Evolutionary conservation across 2,329 filamentous ascomycete genomes (phyloP).

Genomic region (Fusarium pseudocircinatum): DNA sequence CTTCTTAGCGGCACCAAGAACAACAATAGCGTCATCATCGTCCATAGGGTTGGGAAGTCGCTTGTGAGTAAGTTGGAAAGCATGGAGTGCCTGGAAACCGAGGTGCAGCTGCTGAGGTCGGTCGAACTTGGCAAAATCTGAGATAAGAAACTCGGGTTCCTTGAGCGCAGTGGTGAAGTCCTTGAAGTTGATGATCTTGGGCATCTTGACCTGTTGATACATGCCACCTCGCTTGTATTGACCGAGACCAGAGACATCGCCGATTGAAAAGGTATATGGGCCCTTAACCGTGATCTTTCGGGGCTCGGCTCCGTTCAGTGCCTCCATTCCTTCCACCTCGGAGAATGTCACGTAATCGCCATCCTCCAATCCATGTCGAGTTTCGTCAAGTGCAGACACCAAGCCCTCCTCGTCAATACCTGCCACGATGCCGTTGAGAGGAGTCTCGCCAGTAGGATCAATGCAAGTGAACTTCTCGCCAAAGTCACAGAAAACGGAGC

Average conservation of each 20-base stretch:
- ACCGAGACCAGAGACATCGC: conserved; percentile 87
- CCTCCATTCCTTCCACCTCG: conserved; percentile 92
- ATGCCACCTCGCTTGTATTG: conserved; percentile 89
- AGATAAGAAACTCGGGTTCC: conserved; percentile 88
- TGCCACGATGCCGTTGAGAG: conserved; percentile 87
- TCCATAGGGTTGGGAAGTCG: conserved; percentile 85
- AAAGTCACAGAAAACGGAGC: conserved; percentile 96
- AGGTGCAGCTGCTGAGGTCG: conserved; percentile 91
- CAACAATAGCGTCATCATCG: conserved; percentile 80
- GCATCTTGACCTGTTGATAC: conserved; percentile 98
- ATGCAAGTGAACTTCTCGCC: conserved; percentile 91
- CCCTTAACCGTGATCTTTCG: conserved; percentile 94
- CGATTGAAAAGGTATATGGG: conserved; percentile 97
- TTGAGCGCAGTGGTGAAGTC: conserved; percentile 79
- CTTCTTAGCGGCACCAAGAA: conserved; percentile 78
- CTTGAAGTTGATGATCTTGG: conserved; percentile 91
- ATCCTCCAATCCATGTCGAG: conserved; percentile 93
- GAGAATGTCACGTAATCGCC: conserved; percentile 96
- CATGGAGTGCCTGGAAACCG: conserved; percentile 91
- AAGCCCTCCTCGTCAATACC: conserved; percentile 89
- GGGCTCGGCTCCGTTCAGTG: conserved; percentile 82
- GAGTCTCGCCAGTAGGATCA: conserved; percentile 90
- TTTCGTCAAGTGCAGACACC: conserved; percentile 94
- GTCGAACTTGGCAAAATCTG: conserved; percentile 98
- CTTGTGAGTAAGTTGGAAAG: conserved; percentile 79